Conservation (phyloP, 108 stramenopile species). For the Bacterosira constricta region DNA sequence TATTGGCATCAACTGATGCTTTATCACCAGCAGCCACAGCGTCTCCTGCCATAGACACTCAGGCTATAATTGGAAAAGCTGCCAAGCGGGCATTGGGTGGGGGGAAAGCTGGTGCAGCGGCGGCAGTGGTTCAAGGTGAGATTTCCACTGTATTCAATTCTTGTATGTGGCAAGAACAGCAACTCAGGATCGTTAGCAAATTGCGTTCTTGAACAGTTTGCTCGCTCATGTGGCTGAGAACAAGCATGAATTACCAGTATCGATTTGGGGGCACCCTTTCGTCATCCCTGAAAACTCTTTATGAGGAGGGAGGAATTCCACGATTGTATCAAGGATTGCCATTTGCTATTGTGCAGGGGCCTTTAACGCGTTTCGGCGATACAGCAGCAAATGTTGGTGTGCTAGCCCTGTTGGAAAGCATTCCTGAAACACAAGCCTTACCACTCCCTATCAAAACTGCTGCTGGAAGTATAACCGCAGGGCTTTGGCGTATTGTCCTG, state of each 20-base stretch:
- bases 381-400: slow-evolving; percentile 97
- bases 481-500: slow-evolving; percentile 84
- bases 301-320: slow-evolving; percentile 88
- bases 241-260: slow-evolving; percentile 91
- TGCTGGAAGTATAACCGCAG: slow-evolving; percentile 76
- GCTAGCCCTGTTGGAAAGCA: slow-evolving; percentile 75
- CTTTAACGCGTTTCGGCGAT: slow-evolving; percentile 93
- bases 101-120: slow-evolving; percentile 90
- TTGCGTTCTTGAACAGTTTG: too few relatives aligned
- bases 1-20: neutral
- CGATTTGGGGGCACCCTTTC: slow-evolving; percentile 74
- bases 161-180: too few relatives aligned
- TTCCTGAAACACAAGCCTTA: slow-evolving; percentile 59
- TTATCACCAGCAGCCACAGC: neutral
- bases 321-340: slow-evolving; percentile 92
- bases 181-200: too few relatives aligned
- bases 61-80: slow-evolving; percentile 57
- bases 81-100: slow-evolving; percentile 82
- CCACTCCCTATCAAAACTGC: slow-evolving; percentile 82
- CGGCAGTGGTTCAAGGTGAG: slow-evolving; percentile 86
- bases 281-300: slow-evolving; percentile 71
- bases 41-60: slow-evolving; percentile 13
- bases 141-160: too few relatives aligned
- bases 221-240: slow-evolving; percentile 98
- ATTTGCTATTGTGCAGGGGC: slow-evolving; percentile 93